Evolutionary conservation across 805 yeast genomes (phyloP).

Genomic region (Saccharomycopsis sp.): DNA sequence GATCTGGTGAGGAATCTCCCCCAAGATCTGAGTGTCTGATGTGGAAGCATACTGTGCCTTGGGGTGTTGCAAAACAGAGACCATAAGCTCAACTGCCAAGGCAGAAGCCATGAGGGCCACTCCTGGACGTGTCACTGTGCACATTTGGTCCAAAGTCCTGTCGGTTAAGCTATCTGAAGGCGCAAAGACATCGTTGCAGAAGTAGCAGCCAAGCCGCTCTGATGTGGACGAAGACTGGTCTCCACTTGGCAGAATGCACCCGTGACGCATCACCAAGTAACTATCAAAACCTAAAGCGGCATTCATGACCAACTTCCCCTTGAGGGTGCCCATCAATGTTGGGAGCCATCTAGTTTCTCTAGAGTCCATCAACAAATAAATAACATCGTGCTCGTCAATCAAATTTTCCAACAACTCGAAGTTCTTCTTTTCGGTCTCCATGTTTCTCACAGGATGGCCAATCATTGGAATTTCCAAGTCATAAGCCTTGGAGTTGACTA

Average conservation of each 20-base stretch:
- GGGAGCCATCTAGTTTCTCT: conserved; percentile 98
- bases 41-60: conserved; percentile 34
- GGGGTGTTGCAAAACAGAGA: conserved; percentile 64
- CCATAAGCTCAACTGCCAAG: conserved; percentile 73
- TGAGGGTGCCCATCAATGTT: conserved; percentile 62
- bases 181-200: conserved; percentile 92
- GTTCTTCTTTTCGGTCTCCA: conserved; percentile 38
- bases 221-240: conserved; percentile 16
- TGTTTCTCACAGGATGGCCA: conserved; percentile 74
- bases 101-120: conserved; percentile 84
- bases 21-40: conserved; percentile 35
- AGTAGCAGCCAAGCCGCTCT: conserved; percentile 79
- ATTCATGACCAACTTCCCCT: conserved; percentile 69
- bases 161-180: conserved; percentile 85
- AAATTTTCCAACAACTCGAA: conserved; percentile 45
- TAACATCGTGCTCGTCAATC: conserved; percentile 60
- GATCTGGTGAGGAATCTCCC: conserved; percentile 80
- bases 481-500: conserved; percentile 55
- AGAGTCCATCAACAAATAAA: conserved; percentile 84
- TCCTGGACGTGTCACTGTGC: conserved; percentile 97
- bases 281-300: conserved; percentile 95
- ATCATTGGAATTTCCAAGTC: conserved; percentile 86
- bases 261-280: conserved; percentile 90
- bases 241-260: conserved; percentile 31
- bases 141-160: conserved; percentile 93